phyloP scores from a whole-genome alignment of 345 rosid genomes.

The Excoecaria cochinchinensis region DNA sequence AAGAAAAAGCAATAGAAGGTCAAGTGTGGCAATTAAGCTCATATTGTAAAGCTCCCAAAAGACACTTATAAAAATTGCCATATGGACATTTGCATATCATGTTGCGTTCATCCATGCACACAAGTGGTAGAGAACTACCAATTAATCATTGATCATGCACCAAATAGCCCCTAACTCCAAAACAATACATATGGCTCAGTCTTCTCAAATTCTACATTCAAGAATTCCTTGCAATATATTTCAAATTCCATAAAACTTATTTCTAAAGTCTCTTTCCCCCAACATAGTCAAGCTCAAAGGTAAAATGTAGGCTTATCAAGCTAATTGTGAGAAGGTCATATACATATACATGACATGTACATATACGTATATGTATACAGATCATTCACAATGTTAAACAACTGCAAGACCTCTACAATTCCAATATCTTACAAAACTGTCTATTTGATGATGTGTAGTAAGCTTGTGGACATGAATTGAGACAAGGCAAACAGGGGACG shows the following conservation, averaged over 20 bases:
- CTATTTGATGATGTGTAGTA: neutral
- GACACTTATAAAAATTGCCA: too few species aligned
- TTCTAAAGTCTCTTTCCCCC: neutral
- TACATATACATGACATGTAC: too few species aligned
- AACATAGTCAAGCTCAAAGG: neutral
- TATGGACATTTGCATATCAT: too few species aligned
- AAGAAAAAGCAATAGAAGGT: too few species aligned
- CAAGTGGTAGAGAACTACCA: too few species aligned
- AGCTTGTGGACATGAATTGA: neutral
- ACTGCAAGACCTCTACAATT: neutral
- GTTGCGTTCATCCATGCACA: too few species aligned
- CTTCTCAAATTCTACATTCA: neutral
- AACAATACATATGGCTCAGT: neutral
- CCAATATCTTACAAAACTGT: neutral
- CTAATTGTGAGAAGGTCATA: neutral
- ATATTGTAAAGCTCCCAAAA: too few species aligned
- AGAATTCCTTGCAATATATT: neutral
- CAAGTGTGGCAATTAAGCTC: too few species aligned
- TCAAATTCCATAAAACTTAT: neutral
- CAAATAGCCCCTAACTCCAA: neutral
- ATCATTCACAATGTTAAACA: neutral
- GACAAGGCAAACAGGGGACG: neutral
- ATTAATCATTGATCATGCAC: neutral
- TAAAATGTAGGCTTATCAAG: neutral
- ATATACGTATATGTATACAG: too few species aligned